Evolutionary conservation across 768 basidiomycete species (phyloP).

Genomic region (Mycena albidolilacea): DNA sequence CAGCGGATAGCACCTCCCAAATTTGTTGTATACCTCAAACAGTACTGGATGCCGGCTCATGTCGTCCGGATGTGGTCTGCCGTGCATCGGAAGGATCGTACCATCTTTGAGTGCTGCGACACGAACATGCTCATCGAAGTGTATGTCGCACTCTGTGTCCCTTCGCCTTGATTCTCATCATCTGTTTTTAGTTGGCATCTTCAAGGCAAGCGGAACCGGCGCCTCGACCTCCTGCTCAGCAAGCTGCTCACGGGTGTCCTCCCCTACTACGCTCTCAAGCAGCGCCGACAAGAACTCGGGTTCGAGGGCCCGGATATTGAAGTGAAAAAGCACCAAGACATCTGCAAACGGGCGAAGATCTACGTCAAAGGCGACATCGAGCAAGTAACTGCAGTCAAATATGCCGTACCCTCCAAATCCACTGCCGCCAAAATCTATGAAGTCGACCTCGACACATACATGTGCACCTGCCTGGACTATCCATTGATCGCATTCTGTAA

Average conservation of each 20-base stretch:
- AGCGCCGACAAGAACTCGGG: too few species aligned
- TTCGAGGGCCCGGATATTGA: too few species aligned
- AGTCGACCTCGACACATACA: too few species aligned
- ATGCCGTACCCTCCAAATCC: too few species aligned
- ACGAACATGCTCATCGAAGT: constrained; percentile 50
- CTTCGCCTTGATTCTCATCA: background rate
- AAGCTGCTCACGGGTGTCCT: constrained; percentile 35
- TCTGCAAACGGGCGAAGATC: too few species aligned
- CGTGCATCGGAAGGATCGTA: constrained; percentile 32
- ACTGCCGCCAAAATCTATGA: too few species aligned
- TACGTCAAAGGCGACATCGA: too few species aligned
- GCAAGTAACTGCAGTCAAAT: too few species aligned
- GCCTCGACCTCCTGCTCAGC: constrained; percentile 43
- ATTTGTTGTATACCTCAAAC: constrained; percentile 40
- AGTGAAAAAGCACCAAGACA: too few species aligned
- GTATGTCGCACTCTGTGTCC: background rate
- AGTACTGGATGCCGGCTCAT: constrained; percentile 34
- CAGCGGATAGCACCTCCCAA: constrained; percentile 35
- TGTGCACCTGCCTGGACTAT: too few species aligned
- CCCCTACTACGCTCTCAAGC: too few species aligned
- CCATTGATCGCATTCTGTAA: too few species aligned
- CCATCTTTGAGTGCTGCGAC: constrained; percentile 37
- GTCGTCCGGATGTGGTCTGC: constrained; percentile 43
- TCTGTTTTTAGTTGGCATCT: constrained; percentile 42
- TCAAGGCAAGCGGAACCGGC: constrained; percentile 42